phyloP scores from a whole-genome alignment of 495 filamentous ascomycete genomes.

The Penicillium cosmopolitanum region DNA sequence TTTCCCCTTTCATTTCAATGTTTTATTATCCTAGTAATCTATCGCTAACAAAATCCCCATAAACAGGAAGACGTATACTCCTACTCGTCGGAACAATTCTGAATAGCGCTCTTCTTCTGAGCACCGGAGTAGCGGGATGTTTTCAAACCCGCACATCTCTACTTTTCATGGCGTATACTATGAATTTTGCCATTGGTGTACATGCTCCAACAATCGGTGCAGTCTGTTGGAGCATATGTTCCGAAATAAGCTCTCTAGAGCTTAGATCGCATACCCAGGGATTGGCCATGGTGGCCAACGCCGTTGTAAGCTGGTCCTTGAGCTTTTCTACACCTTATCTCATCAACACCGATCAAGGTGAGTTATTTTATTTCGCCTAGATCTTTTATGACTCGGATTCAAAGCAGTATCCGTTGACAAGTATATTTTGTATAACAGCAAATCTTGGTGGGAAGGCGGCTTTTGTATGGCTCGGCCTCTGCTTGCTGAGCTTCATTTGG shows the following conservation, averaged over 20 bases:
- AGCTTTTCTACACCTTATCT: slow-evolving; percentile 11
- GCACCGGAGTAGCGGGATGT: slow-evolving; percentile 11
- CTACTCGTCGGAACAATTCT: slow-evolving; percentile 7
- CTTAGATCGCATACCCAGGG: slow-evolving; percentile 13
- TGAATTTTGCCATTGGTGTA: slow-evolving; percentile 15
- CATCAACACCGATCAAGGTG: slow-evolving; percentile 18
- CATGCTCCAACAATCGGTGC: slow-evolving; percentile 14
- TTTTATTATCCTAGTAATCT: not conserved
- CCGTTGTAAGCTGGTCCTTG: slow-evolving; percentile 17
- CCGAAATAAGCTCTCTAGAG: slow-evolving; percentile 13
- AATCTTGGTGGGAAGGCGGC: slow-evolving; percentile 14
- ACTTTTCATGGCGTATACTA: slow-evolving; percentile 10
- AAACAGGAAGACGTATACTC: slow-evolving; percentile 3
- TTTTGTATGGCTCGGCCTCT: slow-evolving; percentile 15
- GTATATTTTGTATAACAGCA: not conserved
- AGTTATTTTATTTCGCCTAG: not conserved
- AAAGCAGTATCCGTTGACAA: not conserved
- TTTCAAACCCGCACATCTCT: slow-evolving; percentile 6
- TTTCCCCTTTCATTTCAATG: not conserved
- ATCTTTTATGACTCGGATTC: not conserved
- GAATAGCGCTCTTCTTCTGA: slow-evolving; percentile 5
- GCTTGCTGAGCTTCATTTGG: slow-evolving; percentile 12
- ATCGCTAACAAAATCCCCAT: not conserved
- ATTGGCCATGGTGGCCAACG: slow-evolving; percentile 15
- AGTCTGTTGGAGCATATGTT: slow-evolving; percentile 14